Conservation (phyloP, 1,284 basidiomycete species). For the Austropuccinia psidii region DNA sequence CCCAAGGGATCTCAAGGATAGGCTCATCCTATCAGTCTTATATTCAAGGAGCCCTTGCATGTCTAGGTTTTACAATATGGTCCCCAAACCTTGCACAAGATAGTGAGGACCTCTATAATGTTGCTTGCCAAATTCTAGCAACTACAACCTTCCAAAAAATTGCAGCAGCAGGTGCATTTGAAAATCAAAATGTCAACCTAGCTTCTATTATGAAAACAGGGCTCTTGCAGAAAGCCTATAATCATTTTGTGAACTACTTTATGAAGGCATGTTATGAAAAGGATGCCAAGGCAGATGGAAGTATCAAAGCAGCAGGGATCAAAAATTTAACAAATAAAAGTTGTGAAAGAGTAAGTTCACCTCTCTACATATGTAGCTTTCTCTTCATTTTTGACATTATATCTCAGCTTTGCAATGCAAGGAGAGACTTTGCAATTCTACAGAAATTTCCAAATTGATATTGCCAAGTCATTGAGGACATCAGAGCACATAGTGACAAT, state of each 20-base stretch:
- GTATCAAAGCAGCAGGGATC: too few relatives aligned
- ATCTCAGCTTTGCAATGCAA: neutral
- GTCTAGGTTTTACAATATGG: neutral
- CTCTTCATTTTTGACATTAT: neutral
- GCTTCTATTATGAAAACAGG: neutral
- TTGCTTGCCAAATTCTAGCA: neutral
- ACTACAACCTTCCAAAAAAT: slow-evolving; percentile 3
- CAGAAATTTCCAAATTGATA: neutral
- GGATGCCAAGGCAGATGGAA: neutral
- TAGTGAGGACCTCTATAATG: neutral
- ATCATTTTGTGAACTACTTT: slow-evolving; percentile 7
- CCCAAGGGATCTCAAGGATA: too few relatives aligned
- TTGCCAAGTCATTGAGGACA: neutral
- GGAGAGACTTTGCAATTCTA: neutral
- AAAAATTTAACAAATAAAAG: too few relatives aligned
- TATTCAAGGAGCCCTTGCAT: neutral
- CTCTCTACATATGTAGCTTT: neutral
- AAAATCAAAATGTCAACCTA: slow-evolving; percentile 5
- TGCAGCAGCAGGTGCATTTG: neutral
- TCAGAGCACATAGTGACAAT: slow-evolving; percentile 12
- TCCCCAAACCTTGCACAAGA: neutral
- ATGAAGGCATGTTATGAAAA: neutral
- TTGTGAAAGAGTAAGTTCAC: neutral
- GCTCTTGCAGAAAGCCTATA: neutral
- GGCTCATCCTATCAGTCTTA: too few relatives aligned